Conservation (phyloP, 2,329 filamentous ascomycete species). For the Diplodia intermedia region DNA sequence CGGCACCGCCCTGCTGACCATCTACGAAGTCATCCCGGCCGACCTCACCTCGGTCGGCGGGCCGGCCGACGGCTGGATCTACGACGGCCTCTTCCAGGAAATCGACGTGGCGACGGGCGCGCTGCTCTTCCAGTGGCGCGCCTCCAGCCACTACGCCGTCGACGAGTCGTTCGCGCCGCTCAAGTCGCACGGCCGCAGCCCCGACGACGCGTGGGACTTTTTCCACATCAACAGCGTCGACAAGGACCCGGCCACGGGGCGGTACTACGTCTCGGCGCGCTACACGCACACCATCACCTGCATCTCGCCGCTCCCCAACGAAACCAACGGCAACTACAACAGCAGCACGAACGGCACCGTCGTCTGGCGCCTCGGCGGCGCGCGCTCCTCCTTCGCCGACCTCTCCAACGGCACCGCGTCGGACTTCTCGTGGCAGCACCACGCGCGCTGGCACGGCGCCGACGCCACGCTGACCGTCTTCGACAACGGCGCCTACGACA, state of each 20-base stretch:
- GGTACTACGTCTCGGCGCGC: conserved; percentile 37
- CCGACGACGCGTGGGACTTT: conserved; percentile 49
- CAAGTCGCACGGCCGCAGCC: conserved; percentile 40
- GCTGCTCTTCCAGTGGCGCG: conserved; percentile 52
- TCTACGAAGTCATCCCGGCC: conserved; percentile 50
- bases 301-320: conserved; percentile 37
- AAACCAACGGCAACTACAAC: not conserved
- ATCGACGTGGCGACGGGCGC: conserved; percentile 50
- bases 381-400: conserved; percentile 52
- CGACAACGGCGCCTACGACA: conserved; percentile 45
- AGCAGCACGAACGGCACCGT: conserved; percentile 48
- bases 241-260: conserved; percentile 43
- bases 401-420: conserved; percentile 52
- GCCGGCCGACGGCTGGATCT: conserved; percentile 48
- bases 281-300: conserved; percentile 37
- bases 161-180: conserved; percentile 39
- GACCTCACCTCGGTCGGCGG: conserved; percentile 51
- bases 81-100: conserved; percentile 55
- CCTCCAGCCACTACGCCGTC: conserved; percentile 47
- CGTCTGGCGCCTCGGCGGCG: conserved; percentile 62
- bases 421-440: conserved; percentile 60
- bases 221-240: conserved; percentile 51
- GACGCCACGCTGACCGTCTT: conserved; percentile 48
- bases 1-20: conserved; percentile 53
- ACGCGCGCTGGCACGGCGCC: conserved; percentile 52